Base-by-base conservation (phyloP, 2,329 filamentous ascomycete genomes). In the Phaeosphaeria sp. region DNA sequence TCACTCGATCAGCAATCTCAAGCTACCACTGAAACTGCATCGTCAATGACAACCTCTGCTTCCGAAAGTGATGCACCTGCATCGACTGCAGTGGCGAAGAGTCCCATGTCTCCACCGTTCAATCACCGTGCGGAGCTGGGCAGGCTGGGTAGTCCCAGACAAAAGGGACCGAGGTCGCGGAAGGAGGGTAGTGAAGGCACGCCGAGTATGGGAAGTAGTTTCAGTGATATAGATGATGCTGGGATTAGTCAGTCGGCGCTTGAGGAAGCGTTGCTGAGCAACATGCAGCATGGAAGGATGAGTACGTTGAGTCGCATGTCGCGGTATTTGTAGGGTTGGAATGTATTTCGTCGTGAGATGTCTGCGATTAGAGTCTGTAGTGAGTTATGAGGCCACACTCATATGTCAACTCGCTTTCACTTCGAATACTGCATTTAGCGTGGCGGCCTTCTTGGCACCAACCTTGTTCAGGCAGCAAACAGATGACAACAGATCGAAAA, bases 161-260 rank as follows among this genome's bases (percentile, higher is more conserved):
- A 66, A 8, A 50, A 25, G 27, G 64, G 62, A 20, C 52, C 47
- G 20, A 71, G 61, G 49, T 53, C 56, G 22, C 57, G 57, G 42
- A 71, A 62, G 42, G 72, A 75, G 22, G 73, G 73, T 5, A 77
- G 74, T 45, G 74, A 77, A 45, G 74, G 73, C 1, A 72, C 72
- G 2, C 74, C 73, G 15, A 77, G 74, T 43, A 77, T 77, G 72
- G 90, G 91, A 1, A 94, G 91, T 74, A 93, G 91, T 67, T 95
- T 92, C 69, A 94, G 91, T 76, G 92, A 95, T 78, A 83, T 96
- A 44, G 91, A 94, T 73, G 91, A 93, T 81, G 87, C 90, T 18
- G 92, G 90, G 18, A 88, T 94, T 17, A 93, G 91, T 25, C 90
- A 93, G 73, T 92, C 89, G 17, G 91, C 91, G 2, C 79, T 94